Percentiles rank a stretch among this genome's conserved stretches.
Conservation (phyloP, 306 rosid species). For the Fagus crenata region DNA sequence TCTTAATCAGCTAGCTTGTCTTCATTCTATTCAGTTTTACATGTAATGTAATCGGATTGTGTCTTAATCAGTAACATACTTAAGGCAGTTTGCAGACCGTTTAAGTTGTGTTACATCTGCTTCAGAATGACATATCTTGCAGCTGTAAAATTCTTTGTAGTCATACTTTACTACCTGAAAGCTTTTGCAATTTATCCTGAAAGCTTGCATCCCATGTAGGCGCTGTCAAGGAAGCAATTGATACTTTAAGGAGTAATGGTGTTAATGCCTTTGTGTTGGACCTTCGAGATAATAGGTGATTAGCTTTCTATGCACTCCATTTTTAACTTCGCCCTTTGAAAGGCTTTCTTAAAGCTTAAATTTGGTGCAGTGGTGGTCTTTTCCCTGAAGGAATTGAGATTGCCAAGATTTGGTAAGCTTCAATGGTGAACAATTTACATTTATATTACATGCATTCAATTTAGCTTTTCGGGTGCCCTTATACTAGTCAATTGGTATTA, state of each 20-base stretch:
- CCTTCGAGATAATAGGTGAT: conserved; percentile 97
- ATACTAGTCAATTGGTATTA: neutral
- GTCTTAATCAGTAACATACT: no score
- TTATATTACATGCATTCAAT: conserved; percentile 15
- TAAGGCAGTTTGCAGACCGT: no score
- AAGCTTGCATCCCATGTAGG: conserved; percentile 50
- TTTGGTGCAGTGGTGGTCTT: conserved; percentile 94
- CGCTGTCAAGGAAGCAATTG: conserved; percentile 91
- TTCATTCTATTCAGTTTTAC: no score
- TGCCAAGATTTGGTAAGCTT: conserved; percentile 92
- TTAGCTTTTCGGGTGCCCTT: neutral
- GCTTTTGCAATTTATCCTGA: conserved; percentile 22
- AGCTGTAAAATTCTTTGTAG: neutral
- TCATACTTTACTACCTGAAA: conserved; percentile 9
- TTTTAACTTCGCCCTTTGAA: conserved; percentile 31
- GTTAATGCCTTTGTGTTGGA: conserved; percentile 95
- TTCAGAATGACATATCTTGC: no score
- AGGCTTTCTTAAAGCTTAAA: conserved; percentile 46
- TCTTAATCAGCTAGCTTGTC: no score
- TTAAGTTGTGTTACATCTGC: no score
- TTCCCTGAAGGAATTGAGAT: conserved; percentile 98
- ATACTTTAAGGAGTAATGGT: conserved; percentile 59
- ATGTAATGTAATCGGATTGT: no score
- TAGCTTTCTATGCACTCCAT: conserved; percentile 27
- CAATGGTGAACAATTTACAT: conserved; percentile 5